Evolutionary conservation across 2,329 filamentous ascomycete genomes (phyloP), one percentile per base, ranked within the genome.

Genomic region (Colletotrichum tropicale): DNA sequence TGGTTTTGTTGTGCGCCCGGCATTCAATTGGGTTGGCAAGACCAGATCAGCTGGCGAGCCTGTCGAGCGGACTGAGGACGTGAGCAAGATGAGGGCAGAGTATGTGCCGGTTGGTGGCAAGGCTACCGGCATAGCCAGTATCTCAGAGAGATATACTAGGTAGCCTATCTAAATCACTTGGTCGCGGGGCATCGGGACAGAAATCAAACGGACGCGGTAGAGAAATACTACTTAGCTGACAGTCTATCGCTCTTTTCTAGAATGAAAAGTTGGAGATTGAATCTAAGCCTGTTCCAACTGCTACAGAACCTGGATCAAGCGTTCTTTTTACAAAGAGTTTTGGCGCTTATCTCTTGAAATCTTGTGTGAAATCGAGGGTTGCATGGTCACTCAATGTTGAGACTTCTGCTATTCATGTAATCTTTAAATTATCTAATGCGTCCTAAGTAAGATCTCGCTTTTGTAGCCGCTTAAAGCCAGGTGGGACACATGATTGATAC

Each of bases 341-440:
- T 12, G 18, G 3, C 18, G 38, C 8, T 3, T n/a, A n/a, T 43
- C 38, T n/a, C 38, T n/a, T 43, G 38, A n/a, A 43, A 6, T 0
- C 4, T 12, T 0, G 6, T n/a, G 38, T 9, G 3, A 43, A 43
- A 6, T 43, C 38, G 18, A 48, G 43, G n/a, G 8, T 21, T 48
- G 10, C 43, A 12, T 52, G n/a, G 10, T 12, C 43, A 21, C 2
- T 5, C 12, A 2, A 7, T 52, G 43, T 12, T 43, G 38, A n/a
- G 38, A 43, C 12, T n/a, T 1, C 43, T 13, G 4, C n/a, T 21
- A 0, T 21, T 21, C 5, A 52, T 8, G 10, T 13, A 52, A 13
- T 52, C n/a, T 3, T 21, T 5, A 1, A 21, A 21, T 13, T 12
- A 1, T 43, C 3, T 10, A 12, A n/a, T 12, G n/a, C 1, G 2